Conservation (phyloP, 345 rosid genomes). For the Iberis pinnata region DNA sequence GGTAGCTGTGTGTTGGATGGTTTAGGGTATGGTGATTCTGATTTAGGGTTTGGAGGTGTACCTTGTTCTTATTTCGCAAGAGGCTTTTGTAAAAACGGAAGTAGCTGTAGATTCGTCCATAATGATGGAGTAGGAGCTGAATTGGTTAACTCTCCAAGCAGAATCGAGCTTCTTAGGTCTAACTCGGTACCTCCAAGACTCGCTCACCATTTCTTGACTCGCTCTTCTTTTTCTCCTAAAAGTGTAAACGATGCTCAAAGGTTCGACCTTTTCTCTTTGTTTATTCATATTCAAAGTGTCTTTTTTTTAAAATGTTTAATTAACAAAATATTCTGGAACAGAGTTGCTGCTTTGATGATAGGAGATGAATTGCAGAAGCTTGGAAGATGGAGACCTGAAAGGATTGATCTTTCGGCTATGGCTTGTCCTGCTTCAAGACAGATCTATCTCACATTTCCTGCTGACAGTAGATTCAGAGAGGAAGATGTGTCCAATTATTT, state of each 20-base stretch:
- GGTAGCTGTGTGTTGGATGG: conserved; percentile 60
- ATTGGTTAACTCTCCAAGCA: conserved; percentile 64
- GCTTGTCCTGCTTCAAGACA: conserved; percentile 87
- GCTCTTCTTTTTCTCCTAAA: conserved; percentile 58
- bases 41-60: conserved; percentile 68
- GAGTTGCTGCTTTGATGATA: conserved; percentile 65
- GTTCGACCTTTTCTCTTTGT: conserved; percentile 17
- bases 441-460: conserved; percentile 94
- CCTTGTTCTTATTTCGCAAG: conserved; percentile 85
- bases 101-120: conserved; percentile 75
- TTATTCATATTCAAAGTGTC: background rate
- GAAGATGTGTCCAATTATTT: conserved; percentile 86
- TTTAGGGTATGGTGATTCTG: conserved; percentile 59
- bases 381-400: conserved; percentile 72
- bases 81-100: conserved; percentile 88
- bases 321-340: conserved; percentile 3
- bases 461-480: conserved; percentile 88
- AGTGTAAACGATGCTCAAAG: conserved; percentile 65
- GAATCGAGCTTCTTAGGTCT: conserved; percentile 77
- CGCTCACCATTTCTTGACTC: conserved; percentile 54
- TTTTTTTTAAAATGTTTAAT: background rate
- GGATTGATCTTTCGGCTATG: conserved; percentile 51
- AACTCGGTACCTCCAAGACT: conserved; percentile 65
- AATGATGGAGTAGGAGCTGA: conserved; percentile 35
- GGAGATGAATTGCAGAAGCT: conserved; percentile 64